phyloP scores from a whole-genome alignment of 768 basidiomycete species.

The Jaapia argillacea region DNA sequence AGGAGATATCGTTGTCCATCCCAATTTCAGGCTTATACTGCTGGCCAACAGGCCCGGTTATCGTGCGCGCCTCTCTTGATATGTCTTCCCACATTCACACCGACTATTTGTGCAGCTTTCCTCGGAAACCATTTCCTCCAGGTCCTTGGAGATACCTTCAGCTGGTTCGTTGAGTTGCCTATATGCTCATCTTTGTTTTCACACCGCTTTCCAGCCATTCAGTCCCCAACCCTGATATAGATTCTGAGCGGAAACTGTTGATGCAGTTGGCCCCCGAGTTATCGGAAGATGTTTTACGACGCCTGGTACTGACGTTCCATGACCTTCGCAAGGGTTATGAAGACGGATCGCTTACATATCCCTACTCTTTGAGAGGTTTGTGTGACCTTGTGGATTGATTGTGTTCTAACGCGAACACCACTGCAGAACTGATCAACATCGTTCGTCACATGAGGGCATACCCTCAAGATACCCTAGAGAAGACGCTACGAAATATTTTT shows the following conservation, averaged over 20 bases:
- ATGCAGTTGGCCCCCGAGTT: slow-evolving; percentile 54
- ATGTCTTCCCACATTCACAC: background rate
- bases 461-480: slow-evolving; percentile 46
- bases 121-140: slow-evolving; percentile 66
- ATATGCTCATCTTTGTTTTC: background rate
- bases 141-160: slow-evolving; percentile 62
- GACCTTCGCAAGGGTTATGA: slow-evolving; percentile 53
- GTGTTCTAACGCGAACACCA: background rate
- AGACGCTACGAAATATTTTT: slow-evolving; percentile 53
- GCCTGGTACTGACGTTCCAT: slow-evolving; percentile 56
- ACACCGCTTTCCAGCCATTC: slow-evolving; percentile 31
- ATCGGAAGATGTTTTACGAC: slow-evolving; percentile 37
- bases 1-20: slow-evolving; percentile 50
- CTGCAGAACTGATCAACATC: slow-evolving; percentile 53
- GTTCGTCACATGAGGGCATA: slow-evolving; percentile 55
- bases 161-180: slow-evolving; percentile 16
- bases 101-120: slow-evolving; percentile 39
- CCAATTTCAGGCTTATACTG: slow-evolving; percentile 51
- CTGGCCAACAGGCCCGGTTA: slow-evolving; percentile 63
- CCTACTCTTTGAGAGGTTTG: slow-evolving; percentile 56
- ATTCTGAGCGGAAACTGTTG: slow-evolving; percentile 51
- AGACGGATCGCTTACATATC: slow-evolving; percentile 46
- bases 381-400: background rate
- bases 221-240: slow-evolving; percentile 56
- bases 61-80: slow-evolving; percentile 28